Base-by-base conservation (phyloP, 495 filamentous ascomycete species). In the Aspergillus ostianus region DNA sequence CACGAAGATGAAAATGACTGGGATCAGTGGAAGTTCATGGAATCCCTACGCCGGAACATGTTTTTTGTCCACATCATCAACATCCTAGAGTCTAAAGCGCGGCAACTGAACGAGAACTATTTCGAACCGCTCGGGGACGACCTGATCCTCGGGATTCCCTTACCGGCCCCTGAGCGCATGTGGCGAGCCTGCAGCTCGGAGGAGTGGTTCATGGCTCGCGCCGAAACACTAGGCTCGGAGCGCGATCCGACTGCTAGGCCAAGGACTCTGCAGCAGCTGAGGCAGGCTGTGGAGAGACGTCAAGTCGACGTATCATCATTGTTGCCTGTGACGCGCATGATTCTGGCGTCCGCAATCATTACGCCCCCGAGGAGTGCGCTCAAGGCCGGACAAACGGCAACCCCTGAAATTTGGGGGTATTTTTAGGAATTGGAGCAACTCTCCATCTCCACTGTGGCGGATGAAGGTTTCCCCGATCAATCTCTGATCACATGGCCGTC, bases 11-110 rank as follows among this genome's bases (percentile, higher is more conserved):
- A 66, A 56, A 51, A 27, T 0, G 55, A 63, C 26, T 66, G 64
- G 64, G 46, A 51, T 3, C 57, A 57, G 13, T 66, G 64, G 64
- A 66, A 63, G 18, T 66, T 63, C 51, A 51, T 27, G n/a, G 64
- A 66, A 26, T 63, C 64, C n/a, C 51, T 66, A 17, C 60, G 64
- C 17, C 64, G 64, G 6, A 66, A 63, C 30, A 49, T 66, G 50
- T 66, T 60, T 48, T 58, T 66, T 30, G 64, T 56, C 7, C 53
- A 66, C 27, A 58, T 58, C 20, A 63, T 66, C 51, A 60, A 62
- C 44, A 66, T 62, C 18, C 32, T 66, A 3, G 60, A 53, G 2
- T n/a, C 54, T 4, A 45, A 53, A 44, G 32, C 60, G 0, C 53
- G 56, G 0, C 54, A 46, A n/a, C 52, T 59, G 2, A 65, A 54